phyloP scores from a whole-genome alignment of 768 basidiomycete genomes.

The Tulasnella sp. region DNA sequence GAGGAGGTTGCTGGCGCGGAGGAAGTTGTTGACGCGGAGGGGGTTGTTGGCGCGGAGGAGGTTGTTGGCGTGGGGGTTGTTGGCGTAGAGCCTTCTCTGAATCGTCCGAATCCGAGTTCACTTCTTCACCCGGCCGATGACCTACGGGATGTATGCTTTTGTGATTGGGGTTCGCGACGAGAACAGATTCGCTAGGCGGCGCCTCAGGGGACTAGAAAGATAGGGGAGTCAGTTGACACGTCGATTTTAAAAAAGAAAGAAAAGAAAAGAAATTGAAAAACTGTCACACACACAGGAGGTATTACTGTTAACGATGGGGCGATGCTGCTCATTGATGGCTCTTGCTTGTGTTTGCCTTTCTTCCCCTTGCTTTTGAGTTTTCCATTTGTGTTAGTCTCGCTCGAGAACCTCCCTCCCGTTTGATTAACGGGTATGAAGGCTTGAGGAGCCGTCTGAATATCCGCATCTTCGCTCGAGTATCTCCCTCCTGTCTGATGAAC shows the following conservation, averaged over 20 bases:
- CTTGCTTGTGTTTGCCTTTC: not conserved
- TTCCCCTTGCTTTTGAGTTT: not conserved
- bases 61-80: not conserved
- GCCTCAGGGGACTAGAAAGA: not conserved
- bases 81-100: not conserved
- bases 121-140: not conserved
- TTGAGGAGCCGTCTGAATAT: not conserved
- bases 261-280: not conserved
- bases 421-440: not conserved
- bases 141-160: not conserved
- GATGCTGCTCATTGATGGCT: not conserved
- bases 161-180: not conserved
- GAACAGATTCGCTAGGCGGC: not conserved
- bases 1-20: too few species aligned
- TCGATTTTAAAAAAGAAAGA: not conserved
- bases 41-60: too few species aligned
- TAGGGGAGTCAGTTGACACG: not conserved
- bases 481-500: too few species aligned
- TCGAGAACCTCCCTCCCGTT: not conserved
- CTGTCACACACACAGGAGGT: not conserved
- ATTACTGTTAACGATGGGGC: not conserved
- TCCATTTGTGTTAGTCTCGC: not conserved
- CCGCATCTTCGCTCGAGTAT: too few species aligned
- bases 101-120: slow-evolving; percentile 10
- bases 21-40: too few species aligned